Percentiles rank a stretch among this genome's conserved stretches.
phyloP scores from a whole-genome alignment of 176 grass and related monocot genomes.

The Raddia distichophylla region DNA sequence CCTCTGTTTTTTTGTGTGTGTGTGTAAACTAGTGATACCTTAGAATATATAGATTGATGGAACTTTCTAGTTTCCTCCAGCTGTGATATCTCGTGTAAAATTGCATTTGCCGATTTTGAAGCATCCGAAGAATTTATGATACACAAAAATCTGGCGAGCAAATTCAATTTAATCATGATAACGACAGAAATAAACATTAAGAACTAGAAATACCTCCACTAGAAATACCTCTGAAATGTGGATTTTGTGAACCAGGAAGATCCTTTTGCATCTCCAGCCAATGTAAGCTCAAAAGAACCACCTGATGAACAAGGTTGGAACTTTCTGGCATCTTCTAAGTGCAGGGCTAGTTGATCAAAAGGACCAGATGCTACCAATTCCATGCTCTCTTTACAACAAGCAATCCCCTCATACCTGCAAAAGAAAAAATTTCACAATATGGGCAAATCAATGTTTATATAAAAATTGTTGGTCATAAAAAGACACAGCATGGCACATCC shows the following conservation, averaged over 20 bases:
- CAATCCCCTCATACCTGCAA: slow-evolving; percentile 73
- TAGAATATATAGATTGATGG: slow-evolving; percentile 78
- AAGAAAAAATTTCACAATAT: slow-evolving; percentile 31
- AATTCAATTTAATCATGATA: slow-evolving; percentile 35
- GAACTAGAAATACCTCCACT: slow-evolving; percentile 19
- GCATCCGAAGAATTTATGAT: slow-evolving; percentile 68
- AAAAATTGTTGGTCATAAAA: slow-evolving; percentile 17
- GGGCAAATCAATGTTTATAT: background rate
- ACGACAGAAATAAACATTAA: slow-evolving; percentile 11
- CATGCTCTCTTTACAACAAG: slow-evolving; percentile 61
- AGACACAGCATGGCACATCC: background rate
- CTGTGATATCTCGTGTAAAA: slow-evolving; percentile 89
- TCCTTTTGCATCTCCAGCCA: slow-evolving; percentile 47
- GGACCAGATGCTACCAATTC: slow-evolving; percentile 75
- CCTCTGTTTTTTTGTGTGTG: background rate
- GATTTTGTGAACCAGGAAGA: slow-evolving; percentile 88
- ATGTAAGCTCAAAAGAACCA: slow-evolving; percentile 70
- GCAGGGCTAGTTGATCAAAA: slow-evolving; percentile 63
- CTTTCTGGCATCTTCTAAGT: slow-evolving; percentile 76
- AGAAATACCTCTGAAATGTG: slow-evolving; percentile 66
- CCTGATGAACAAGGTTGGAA: slow-evolving; percentile 54
- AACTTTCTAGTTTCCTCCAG: slow-evolving; percentile 98
- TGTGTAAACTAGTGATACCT: slow-evolving; percentile 52
- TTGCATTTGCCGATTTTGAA: slow-evolving; percentile 64
- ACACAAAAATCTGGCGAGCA: slow-evolving; percentile 69